These are phyloP conservation scores for Xylaria intraflava DNA, from an alignment of 495 filamentous ascomycete genomes.

Conservation along the genomic window DNA sequence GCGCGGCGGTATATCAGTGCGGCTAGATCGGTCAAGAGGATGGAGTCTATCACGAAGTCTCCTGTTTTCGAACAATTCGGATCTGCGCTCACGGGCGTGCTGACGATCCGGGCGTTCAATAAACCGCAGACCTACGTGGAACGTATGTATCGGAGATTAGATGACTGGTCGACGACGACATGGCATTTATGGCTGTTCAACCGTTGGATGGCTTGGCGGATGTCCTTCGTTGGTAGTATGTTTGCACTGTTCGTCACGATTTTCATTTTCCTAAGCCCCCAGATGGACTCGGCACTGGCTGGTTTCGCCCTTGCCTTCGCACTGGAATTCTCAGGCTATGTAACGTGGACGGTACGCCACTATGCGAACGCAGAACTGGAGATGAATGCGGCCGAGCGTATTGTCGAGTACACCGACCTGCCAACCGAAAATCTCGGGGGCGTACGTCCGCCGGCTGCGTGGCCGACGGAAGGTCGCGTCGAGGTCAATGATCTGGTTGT, in stretches of 20 bases:
- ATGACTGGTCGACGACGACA: constrained; percentile 53
- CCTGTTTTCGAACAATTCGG: constrained; percentile 75
- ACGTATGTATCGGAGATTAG: constrained; percentile 59
- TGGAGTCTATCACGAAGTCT: constrained; percentile 66
- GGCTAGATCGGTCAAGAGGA: constrained; percentile 68
- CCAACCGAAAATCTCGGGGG: constrained; percentile 60
- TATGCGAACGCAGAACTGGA: constrained; percentile 65
- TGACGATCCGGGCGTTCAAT: constrained; percentile 69
- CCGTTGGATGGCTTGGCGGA: constrained; percentile 67
- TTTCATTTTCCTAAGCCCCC: constrained; percentile 54
- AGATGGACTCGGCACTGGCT: constrained; percentile 67
- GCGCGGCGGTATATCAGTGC: constrained; percentile 57
- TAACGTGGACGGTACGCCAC: constrained; percentile 55
- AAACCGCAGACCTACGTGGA: constrained; percentile 57
- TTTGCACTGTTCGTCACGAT: constrained; percentile 60
- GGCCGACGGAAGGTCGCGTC: constrained; percentile 71
- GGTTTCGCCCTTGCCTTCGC: constrained; percentile 68
- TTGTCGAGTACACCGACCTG: constrained; percentile 72
- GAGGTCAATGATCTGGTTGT: constrained; percentile 69
- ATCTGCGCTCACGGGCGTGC: constrained; percentile 60
- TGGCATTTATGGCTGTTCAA: constrained; percentile 68
- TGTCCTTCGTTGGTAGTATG: constrained; percentile 61
- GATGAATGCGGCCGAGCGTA: constrained; percentile 80
- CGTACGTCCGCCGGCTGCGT: constrained; percentile 60
- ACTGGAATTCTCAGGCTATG: constrained; percentile 43